Evolutionary conservation across 140 eudicot genomes (phyloP).

Genomic region (Flaveria floridana): DNA sequence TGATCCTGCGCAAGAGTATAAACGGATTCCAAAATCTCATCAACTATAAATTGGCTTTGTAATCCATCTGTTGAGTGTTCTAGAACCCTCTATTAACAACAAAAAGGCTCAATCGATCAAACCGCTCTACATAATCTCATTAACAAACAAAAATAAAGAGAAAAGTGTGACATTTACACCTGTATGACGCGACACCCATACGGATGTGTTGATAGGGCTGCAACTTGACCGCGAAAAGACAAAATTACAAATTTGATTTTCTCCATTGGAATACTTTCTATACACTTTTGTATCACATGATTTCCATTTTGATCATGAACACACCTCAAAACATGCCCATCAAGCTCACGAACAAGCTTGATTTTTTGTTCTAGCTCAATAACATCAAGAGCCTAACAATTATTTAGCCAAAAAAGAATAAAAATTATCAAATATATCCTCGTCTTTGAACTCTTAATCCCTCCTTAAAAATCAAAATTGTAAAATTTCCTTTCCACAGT

Average conservation of each 20-base stretch:
- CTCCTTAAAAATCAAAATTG: too few relatives aligned
- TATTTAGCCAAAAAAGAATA: not conserved
- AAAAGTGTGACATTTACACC: constrained; percentile 41
- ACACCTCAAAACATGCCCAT: constrained; percentile 78
- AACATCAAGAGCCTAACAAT: constrained; percentile 72
- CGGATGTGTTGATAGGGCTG: constrained; percentile 76
- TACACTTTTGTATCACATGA: constrained; percentile 89
- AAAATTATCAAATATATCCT: constrained; percentile 23
- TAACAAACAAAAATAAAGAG: not conserved
- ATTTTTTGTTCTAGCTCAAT: constrained; percentile 73
- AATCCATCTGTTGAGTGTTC: constrained; percentile 68
- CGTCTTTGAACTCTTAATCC: constrained; percentile 1
- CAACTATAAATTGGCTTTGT: constrained; percentile 69
- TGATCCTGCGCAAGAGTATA: constrained; percentile 79
- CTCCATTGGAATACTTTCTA: constrained; percentile 62
- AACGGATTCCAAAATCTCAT: constrained; percentile 88
- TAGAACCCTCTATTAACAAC: constrained; percentile 64
- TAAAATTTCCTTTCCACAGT: too few relatives aligned
- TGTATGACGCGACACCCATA: constrained; percentile 97
- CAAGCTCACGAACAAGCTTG: constrained; percentile 76
- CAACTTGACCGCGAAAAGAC: constrained; percentile 76
- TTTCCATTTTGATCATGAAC: constrained; percentile 93
- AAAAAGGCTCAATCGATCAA: constrained; percentile 12
- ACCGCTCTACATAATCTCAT: not conserved
- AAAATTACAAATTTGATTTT: constrained; percentile 62